Base-by-base conservation (phyloP, 139 green algal species). In the Medakamo hakoo region DNA sequence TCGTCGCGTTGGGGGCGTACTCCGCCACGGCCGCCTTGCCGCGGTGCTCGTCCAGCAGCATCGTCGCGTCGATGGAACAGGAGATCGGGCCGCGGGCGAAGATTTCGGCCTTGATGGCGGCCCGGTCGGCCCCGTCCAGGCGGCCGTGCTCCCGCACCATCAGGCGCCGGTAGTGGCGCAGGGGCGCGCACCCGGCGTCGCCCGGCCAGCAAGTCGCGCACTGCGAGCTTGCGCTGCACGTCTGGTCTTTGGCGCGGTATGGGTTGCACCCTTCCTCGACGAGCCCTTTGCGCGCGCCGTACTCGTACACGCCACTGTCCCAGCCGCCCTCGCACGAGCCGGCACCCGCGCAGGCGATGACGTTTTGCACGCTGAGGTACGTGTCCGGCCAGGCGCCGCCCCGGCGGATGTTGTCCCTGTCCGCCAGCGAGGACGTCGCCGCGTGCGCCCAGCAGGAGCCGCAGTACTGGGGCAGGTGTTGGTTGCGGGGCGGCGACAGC, bases 241-340 rank as follows among this genome's bases (percentile, higher is more conserved):
- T 40, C 60, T 81, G 72, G 63, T 85, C 71, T 24, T 68, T 57
- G 27, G 81, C 82, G 62, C 75, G 60, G 67, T 92, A 96, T 3
- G 80, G 78, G 75, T 91, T 87, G 84, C 89, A 96, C 4, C 82
- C 92, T 64, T 96, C 87, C 49, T 87, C 80, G 27, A 82, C 82
- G 29, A 93, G 83, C n/a, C 86, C 82, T 3, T 73, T 30, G 26
- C 67, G 61, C 18, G 68, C 70, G 1, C 78, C 82, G 49, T 89
- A 89, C 58, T 69, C 62, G 59, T 85, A 87, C 1, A 86, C 80
- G 16, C 49, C 32, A 24, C 19, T 56, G 58, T 82, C 76, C 72
- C 72, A 82, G 27, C 76, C 75, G 29, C 71, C 71, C 21, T 73
- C 62, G 24, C 29, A 62, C 72, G 64, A 80, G 63, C 86, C 86